phyloP scores from a whole-genome alignment of 2,329 filamentous ascomycete species.

The Fusarium coffeatum region DNA sequence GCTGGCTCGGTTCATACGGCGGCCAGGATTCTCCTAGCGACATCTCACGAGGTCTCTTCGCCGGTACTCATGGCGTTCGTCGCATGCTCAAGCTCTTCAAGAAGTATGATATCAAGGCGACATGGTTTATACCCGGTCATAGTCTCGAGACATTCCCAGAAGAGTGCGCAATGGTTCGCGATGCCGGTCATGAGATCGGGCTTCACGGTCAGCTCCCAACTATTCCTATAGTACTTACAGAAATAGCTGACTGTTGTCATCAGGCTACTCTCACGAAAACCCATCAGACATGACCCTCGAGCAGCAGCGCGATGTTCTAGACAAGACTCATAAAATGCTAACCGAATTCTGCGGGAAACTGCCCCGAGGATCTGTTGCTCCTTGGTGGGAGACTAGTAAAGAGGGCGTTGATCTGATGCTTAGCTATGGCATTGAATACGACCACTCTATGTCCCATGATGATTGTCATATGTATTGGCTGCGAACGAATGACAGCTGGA shows the following conservation, averaged over 20 bases:
- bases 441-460: constrained; percentile 67
- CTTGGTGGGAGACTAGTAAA: constrained; percentile 78
- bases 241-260: rapidly evolving
- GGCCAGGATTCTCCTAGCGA: constrained; percentile 75
- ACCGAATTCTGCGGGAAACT: constrained; percentile 77
- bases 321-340: constrained; percentile 78
- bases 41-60: constrained; percentile 62
- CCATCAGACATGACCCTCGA: constrained; percentile 77
- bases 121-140: constrained; percentile 64
- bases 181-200: constrained; percentile 62
- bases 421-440: constrained; percentile 76
- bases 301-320: constrained; percentile 79
- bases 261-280: constrained; percentile 77
- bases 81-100: constrained; percentile 77
- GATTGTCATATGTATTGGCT: constrained; percentile 75
- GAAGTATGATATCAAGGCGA: constrained; percentile 77
- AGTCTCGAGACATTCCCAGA: constrained; percentile 62
- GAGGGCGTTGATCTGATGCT: constrained; percentile 75
- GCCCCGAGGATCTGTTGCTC: constrained; percentile 77
- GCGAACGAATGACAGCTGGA: constrained; percentile 72
- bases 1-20: constrained; percentile 80
- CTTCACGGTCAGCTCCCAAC: constrained; percentile 61
- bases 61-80: constrained; percentile 73
- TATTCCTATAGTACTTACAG: rapidly evolving
- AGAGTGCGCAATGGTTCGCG: constrained; percentile 57